A percentile compares a stretch with the other conserved stretches of the same genome.
phyloP scores from a whole-genome alignment of 305 asterid species.

The Fraxinus albicans region DNA sequence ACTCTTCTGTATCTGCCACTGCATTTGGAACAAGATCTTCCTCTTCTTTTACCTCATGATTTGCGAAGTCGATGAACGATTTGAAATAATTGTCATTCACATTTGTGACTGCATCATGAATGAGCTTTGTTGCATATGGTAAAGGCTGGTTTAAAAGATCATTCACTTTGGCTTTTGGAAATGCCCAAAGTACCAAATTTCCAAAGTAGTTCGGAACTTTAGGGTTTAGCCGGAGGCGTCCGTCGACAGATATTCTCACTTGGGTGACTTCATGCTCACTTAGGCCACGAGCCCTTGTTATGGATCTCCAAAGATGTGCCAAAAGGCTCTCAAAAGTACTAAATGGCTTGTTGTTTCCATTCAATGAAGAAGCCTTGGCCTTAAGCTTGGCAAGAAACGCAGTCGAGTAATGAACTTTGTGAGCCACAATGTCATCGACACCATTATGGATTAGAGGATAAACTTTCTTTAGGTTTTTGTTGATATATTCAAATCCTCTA shows the following conservation, averaged over 20 bases:
- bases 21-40: conserved; percentile 53
- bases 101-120: conserved; percentile 59
- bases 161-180: conserved; percentile 49
- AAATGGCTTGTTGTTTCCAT: conserved; percentile 37
- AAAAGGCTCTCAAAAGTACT: conserved; percentile 77
- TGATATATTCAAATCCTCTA: conserved; percentile 51
- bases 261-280: conserved; percentile 52
- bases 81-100: conserved; percentile 64
- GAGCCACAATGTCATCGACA: conserved; percentile 45
- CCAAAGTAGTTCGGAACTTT: conserved; percentile 69
- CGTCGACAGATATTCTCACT: conserved; percentile 62
- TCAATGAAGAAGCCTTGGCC: conserved; percentile 49
- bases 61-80: conserved; percentile 73
- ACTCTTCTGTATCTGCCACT: conserved; percentile 48
- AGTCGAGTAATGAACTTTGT: conserved; percentile 52
- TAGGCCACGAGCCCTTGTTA: conserved; percentile 65
- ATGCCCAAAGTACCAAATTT: conserved; percentile 79
- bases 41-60: conserved; percentile 34
- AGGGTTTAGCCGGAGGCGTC: conserved; percentile 63
- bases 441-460: conserved; percentile 37
- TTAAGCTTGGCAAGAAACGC: conserved; percentile 62
- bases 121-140: conserved; percentile 47
- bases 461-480: conserved; percentile 30
- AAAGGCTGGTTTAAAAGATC: conserved; percentile 48
- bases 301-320: conserved; percentile 75